Conservation (phyloP, 2,329 filamentous ascomycete genomes). For the Verticillium dahliae region DNA sequence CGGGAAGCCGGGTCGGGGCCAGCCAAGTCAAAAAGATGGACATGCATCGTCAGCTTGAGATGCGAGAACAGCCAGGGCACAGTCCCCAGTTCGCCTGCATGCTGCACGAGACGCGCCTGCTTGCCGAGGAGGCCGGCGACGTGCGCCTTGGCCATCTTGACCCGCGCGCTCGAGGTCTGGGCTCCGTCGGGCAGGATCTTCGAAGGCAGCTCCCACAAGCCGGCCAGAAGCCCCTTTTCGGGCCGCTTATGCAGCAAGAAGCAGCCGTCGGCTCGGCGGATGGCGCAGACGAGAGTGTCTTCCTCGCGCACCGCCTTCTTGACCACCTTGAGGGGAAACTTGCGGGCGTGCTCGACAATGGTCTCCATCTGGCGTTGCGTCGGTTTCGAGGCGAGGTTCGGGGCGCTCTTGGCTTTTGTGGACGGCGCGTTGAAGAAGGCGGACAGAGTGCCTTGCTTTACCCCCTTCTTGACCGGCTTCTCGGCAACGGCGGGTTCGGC, state of each 20-base stretch:
- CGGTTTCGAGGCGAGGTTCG: background rate
- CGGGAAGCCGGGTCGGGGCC: background rate
- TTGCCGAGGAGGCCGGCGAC: conserved; percentile 19
- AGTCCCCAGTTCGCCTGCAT: conserved; percentile 37
- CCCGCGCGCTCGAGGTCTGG: conserved; percentile 23
- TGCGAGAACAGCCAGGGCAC: conserved; percentile 54
- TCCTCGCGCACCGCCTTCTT: conserved; percentile 48
- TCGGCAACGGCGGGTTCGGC: conserved; percentile 2
- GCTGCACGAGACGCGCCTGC: conserved; percentile 13
- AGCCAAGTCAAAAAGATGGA: conserved; percentile 38
- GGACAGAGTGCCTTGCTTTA: conserved; percentile 24
- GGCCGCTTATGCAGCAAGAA: conserved; percentile 46
- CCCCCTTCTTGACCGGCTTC: conserved; percentile 6
- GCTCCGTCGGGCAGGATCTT: conserved; percentile 22
- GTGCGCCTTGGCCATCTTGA: conserved; percentile 26
- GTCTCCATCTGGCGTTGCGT: conserved; percentile 19
- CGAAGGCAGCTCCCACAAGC: conserved; percentile 52
- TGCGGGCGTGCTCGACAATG: conserved; percentile 37
- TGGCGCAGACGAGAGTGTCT: conserved; percentile 46
- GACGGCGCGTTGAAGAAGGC: conserved; percentile 18
- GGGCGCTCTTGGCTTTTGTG: background rate
- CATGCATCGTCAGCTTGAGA: conserved; percentile 50
- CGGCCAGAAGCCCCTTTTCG: conserved; percentile 46
- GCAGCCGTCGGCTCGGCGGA: conserved; percentile 34
- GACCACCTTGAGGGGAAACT: conserved; percentile 42